phyloP scores from a whole-genome alignment of 202 grass and related monocot species.

The Panicum virgatum region DNA sequence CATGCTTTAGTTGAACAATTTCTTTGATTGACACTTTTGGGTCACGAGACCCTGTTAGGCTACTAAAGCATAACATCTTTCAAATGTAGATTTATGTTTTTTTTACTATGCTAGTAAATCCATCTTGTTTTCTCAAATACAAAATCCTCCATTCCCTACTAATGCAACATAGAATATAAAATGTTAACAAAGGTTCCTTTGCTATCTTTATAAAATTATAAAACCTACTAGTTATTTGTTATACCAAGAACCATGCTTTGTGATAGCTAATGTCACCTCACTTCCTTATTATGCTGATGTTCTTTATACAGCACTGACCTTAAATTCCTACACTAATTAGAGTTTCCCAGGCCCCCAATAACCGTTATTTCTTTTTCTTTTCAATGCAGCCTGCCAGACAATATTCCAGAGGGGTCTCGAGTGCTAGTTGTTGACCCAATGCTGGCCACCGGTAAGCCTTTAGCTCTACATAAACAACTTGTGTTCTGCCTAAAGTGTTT shows the following conservation, averaged over 20 bases:
- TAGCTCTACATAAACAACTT: conserved; percentile 30
- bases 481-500: conserved; percentile 6
- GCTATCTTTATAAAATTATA: conserved; percentile 19
- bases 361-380: conserved; percentile 2
- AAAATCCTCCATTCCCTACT: neutral
- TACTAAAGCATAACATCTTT: neutral
- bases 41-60: neutral
- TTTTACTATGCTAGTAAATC: neutral
- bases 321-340: conserved; percentile 5
- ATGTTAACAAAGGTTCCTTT: neutral
- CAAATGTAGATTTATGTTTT: conserved; percentile 4
- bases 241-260: conserved; percentile 11
- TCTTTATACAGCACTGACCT: neutral
- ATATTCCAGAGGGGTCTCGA: conserved; percentile 76
- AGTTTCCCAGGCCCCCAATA: neutral
- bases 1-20: conserved; percentile 4
- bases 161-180: neutral
- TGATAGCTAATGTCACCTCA: conserved; percentile 20
- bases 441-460: conserved; percentile 82
- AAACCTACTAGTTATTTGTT: conserved; percentile 15
- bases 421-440: conserved; percentile 93
- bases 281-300: conserved; percentile 23
- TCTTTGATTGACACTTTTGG: neutral
- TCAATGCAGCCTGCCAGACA: conserved; percentile 80
- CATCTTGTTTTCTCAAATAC: neutral